Evolutionary conservation across 2,329 filamentous ascomycete genomes (phyloP).

Genomic region (Ophiocordyceps camponoti-saundersi): DNA sequence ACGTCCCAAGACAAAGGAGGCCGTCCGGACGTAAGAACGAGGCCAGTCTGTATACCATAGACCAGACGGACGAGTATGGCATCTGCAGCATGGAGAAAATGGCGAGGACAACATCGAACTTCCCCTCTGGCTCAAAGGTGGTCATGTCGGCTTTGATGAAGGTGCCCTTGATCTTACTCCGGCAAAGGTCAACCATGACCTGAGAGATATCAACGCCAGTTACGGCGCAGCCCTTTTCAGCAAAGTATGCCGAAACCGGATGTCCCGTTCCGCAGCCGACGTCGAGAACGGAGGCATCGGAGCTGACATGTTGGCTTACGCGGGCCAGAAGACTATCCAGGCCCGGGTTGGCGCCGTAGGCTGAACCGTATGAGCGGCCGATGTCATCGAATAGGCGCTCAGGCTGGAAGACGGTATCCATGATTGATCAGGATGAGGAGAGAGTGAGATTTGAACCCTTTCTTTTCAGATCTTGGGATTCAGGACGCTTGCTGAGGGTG

Average conservation of each 20-base stretch:
- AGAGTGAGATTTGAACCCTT: too few species aligned
- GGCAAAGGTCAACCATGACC: slow-evolving; percentile 1
- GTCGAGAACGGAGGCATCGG: slow-evolving; percentile 7
- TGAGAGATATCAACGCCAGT: slow-evolving; percentile 2
- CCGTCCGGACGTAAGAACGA: background rate
- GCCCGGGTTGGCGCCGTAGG: too few species aligned
- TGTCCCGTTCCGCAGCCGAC: slow-evolving; percentile 1
- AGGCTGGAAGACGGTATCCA: too few species aligned
- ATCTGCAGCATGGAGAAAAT: background rate
- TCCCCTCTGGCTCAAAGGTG: background rate
- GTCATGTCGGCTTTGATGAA: slow-evolving; percentile 1
- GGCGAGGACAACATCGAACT: background rate
- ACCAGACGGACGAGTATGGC: background rate
- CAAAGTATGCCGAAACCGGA: slow-evolving; percentile 1
- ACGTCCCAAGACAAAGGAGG: background rate
- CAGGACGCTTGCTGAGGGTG: too few species aligned
- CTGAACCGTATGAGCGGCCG: too few species aligned
- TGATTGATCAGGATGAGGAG: too few species aligned
- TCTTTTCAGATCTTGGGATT: too few species aligned
- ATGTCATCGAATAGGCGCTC: too few species aligned
- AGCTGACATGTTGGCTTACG: too few species aligned
- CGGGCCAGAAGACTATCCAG: too few species aligned
- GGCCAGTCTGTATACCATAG: background rate
- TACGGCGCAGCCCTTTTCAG: background rate
- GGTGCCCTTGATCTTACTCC: background rate